Percentiles rank a stretch among this genome's conserved stretches.
These are phyloP conservation scores for Exophiala sp. DNA, from an alignment of 2,329 filamentous ascomycete species.

Conservation along the genomic window DNA sequence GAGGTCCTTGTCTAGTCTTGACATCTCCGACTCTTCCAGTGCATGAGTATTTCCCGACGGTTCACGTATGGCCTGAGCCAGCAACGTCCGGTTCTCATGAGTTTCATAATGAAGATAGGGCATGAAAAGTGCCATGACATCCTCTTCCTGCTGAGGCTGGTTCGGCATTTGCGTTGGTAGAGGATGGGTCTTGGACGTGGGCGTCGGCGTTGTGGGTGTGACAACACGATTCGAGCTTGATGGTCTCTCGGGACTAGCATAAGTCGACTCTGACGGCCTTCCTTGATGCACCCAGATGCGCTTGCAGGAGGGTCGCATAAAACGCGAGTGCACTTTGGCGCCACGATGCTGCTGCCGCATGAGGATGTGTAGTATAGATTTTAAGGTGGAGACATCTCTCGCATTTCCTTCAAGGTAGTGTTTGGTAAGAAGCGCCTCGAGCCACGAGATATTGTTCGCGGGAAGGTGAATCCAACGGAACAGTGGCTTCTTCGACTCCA, in stretches of 20 bases:
- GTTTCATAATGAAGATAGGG: slow-evolving; percentile 65
- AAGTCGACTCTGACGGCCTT: slow-evolving; percentile 1
- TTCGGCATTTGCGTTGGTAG: background rate
- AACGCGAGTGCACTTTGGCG: slow-evolving; percentile 34
- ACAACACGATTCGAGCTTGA: background rate
- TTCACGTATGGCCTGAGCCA: slow-evolving; percentile 53
- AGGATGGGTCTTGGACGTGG: background rate
- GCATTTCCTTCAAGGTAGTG: slow-evolving; percentile 61
- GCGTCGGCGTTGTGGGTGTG: background rate
- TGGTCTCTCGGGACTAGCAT: background rate
- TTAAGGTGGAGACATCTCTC: slow-evolving; percentile 62
- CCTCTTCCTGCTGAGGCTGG: slow-evolving; percentile 6
- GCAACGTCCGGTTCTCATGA: slow-evolving; percentile 51
- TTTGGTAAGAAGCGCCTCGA: slow-evolving; percentile 61
- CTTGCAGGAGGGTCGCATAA: slow-evolving; percentile 23
- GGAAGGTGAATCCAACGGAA: slow-evolving; percentile 50
- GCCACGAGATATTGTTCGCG: slow-evolving; percentile 58
- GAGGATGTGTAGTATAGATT: slow-evolving; percentile 43
- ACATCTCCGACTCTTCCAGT: slow-evolving; percentile 4
- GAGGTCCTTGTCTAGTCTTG: slow-evolving; percentile 36
- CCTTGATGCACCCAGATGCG: background rate
- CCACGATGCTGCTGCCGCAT: slow-evolving; percentile 30
- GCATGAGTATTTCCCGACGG: slow-evolving; percentile 13
- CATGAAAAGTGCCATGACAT: slow-evolving; percentile 47
- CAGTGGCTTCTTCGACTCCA: slow-evolving; percentile 38